Evolutionary conservation across 768 basidiomycete species (phyloP).

Genomic region (Leccinum aurantiacum): DNA sequence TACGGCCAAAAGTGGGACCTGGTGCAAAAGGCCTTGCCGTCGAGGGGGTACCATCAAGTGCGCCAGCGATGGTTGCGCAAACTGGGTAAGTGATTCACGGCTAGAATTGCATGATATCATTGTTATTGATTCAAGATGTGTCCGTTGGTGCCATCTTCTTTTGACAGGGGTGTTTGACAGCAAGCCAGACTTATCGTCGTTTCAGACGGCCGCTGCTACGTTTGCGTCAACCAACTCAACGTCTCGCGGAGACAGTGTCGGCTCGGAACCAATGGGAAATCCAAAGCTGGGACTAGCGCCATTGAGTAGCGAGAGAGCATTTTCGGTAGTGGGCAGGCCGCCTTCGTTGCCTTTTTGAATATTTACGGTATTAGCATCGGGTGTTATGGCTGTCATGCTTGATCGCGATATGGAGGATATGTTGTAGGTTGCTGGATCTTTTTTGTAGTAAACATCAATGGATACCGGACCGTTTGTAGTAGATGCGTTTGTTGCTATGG

Average conservation of each 20-base stretch:
- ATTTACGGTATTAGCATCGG: not conserved
- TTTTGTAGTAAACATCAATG: not conserved
- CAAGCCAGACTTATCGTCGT: slow-evolving; percentile 36
- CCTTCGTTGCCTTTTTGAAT: slow-evolving; percentile 21
- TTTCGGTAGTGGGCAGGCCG: slow-evolving; percentile 27
- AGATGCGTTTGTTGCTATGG: not conserved
- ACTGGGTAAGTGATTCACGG: slow-evolving; percentile 28
- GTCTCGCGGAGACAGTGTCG: slow-evolving; percentile 1
- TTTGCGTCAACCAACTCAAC: slow-evolving; percentile 11
- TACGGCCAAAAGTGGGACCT: slow-evolving; percentile 41
- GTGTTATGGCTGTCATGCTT: not conserved
- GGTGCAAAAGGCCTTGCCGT: slow-evolving; percentile 41
- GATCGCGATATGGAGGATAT: not conserved
- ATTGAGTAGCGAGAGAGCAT: slow-evolving; percentile 36
- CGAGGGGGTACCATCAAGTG: slow-evolving; percentile 43
- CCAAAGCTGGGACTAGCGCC: slow-evolving; percentile 40
- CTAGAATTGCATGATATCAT: not conserved
- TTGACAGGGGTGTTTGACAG: slow-evolving; percentile 36
- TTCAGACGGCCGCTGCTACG: slow-evolving; percentile 28
- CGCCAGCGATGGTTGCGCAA: slow-evolving; percentile 45
- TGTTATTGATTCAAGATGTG: no score
- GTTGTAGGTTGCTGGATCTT: not conserved
- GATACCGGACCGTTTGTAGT: not conserved
- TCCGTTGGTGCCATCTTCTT: not conserved
- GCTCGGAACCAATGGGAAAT: slow-evolving; percentile 33